Base-by-base conservation (phyloP, 768 basidiomycete genomes). In the Inosperma sp. region DNA sequence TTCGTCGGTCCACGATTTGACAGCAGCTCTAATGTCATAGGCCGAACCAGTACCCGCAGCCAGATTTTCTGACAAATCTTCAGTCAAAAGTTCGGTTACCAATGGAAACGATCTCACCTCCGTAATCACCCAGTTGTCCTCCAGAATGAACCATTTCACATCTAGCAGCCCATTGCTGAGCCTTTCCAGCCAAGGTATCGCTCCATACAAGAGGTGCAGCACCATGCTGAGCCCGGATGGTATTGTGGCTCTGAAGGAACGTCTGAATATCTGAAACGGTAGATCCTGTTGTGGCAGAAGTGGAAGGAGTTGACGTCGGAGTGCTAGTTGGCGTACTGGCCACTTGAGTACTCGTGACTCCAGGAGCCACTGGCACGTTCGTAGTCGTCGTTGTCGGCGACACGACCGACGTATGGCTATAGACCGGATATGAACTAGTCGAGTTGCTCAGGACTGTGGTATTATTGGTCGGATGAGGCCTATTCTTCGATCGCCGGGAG, bases 121-220 rank as follows among this genome's bases (percentile, higher is more conserved):
- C 86, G 55, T 74, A 79, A 4, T 73, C 70, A 4, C 86, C 86
- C 21, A 87, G 74, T 21, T 71, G 65, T 26, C 86, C 86, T 23
- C 78, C 78, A 8, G 84, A 86, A 62, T 93, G 89, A 55, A 80
- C 23, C 65, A 85, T 88, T 5, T 73, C 62, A 60, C 89, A 93
- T 13, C 69, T 66, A 57, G 82, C 73, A 4, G 86, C 86, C 82
- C 85, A 88, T 49, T 75, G 62, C 60, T 83, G 79, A 5, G 88
- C 89, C 51, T 77, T 78, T 14, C 64, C 61, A 1, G 84, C 83
- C 31, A 84, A 64, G 3, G 68, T 65, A 47, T 79, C 68, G 62
- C 71, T 81, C 86, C 88, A 93, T 0, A 77, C 78, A 41, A 93
- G 67, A 5, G 76, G 51, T 0, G 63, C 39, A 16, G 88, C 89